Evolutionary conservation across 129 eudicot species (phyloP).

Genomic region (Tagetes erecta): DNA sequence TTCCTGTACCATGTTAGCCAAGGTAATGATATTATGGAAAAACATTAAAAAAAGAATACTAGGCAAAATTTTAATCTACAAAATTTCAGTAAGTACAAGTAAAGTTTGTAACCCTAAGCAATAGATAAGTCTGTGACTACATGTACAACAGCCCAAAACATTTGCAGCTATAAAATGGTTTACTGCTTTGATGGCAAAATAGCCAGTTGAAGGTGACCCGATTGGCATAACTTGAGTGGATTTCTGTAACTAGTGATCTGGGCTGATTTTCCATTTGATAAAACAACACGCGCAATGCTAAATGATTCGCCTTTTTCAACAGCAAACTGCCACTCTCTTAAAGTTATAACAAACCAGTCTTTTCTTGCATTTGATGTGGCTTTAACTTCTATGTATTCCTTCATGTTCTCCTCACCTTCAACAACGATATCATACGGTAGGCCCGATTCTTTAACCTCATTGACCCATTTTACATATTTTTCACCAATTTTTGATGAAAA

Average conservation of each 20-base stretch:
- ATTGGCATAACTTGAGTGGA: conserved; percentile 55
- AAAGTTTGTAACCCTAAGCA: conserved; percentile 4
- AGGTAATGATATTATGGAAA: neutral
- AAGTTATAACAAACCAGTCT: conserved; percentile 59
- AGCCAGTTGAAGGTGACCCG: conserved; percentile 59
- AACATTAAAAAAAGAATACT: neutral
- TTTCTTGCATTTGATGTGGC: conserved; percentile 53
- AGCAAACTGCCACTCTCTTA: conserved; percentile 77
- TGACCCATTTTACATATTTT: conserved; percentile 59
- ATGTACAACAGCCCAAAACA: conserved; percentile 10
- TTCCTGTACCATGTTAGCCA: too few relatives aligned
- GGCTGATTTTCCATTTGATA: conserved; percentile 42
- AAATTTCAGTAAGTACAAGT: neutral
- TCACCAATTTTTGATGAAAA: conserved; percentile 34
- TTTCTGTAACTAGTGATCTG: conserved; percentile 53
- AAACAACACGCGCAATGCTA: conserved; percentile 63
- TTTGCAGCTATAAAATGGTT: neutral
- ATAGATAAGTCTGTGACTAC: neutral
- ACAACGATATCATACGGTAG: conserved; percentile 64
- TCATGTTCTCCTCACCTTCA: conserved; percentile 35
- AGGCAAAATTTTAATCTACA: neutral
- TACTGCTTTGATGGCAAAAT: conserved; percentile 43
- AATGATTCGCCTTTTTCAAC: conserved; percentile 65
- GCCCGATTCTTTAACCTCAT: conserved; percentile 63
- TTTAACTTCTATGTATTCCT: conserved; percentile 76